Base-by-base conservation (phyloP, 164 flowering plant species). In the Vitis riparia region DNA sequence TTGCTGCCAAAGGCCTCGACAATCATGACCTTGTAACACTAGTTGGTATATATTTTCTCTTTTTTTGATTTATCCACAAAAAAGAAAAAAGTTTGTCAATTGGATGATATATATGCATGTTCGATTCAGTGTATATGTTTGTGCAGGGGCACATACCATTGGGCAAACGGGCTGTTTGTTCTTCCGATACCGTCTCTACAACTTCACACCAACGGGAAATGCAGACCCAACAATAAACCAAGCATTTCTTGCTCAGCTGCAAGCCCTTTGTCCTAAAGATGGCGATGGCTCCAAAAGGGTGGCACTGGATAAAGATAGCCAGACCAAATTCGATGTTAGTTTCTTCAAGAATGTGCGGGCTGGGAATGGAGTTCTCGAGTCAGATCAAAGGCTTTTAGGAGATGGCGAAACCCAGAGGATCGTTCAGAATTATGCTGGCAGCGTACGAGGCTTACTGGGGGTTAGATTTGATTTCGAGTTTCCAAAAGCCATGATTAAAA, bases 1-100 rank as follows among this genome's bases (percentile, higher is more conserved):
- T 89, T 71, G 80, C 87, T 17, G 88, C 76, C 4, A 88, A 89
- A 78, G 89, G 93, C 74, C 86, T 91, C 16, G 76, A 81, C 63
- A 88, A 80, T 56, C 87, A 83, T 29, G 97, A 91, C 73, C 87
- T 91, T 51, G 93, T 89, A 7, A 89, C 97, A 37, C 82, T 91
- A 71, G 89, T 85, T 73, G 97, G 93, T 90, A 85, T 51, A 27
- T 16, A 29, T 8, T 10, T 16, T 49, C 48, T 51, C 44, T 59
- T 49, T 66, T 68, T 55, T 65, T 23, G 27, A 23, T 23, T 1
- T 23, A n/a, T 12, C n/a, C 65, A 49, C 70, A 37, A 37, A 37
- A 37, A 6, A 0, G 6, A 3, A 37, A 37, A 3, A 37, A 37
- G 44, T 37, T 6, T 37, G 7, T 0, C 7, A 37, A 23, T 37